Percentiles rank a stretch among this genome's conserved stretches.
Conservation (phyloP, 202 grass and related monocot genomes). For the Miscanthus sacchariflorus region DNA sequence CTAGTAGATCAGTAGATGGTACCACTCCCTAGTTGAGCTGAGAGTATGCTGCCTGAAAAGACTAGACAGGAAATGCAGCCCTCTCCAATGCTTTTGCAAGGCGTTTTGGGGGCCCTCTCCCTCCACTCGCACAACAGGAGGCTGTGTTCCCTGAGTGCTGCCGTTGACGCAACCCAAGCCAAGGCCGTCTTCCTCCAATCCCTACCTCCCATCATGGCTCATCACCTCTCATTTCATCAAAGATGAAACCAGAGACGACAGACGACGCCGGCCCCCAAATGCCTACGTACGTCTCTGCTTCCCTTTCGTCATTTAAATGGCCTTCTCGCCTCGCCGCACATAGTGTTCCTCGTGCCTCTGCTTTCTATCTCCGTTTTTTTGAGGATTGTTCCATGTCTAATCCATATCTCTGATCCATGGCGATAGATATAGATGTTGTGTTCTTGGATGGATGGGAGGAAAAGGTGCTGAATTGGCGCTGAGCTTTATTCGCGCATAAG, state of each 20-base stretch:
- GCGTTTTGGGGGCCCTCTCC: slow-evolving; percentile 3
- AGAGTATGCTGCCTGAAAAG: slow-evolving; percentile 54
- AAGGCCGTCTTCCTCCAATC: slow-evolving; percentile 33
- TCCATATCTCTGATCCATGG: not conserved
- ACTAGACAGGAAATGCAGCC: slow-evolving; percentile 56
- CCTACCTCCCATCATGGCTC: slow-evolving; percentile 43
- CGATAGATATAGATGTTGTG: not conserved
- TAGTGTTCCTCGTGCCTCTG: not conserved
- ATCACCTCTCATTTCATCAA: slow-evolving; percentile 30
- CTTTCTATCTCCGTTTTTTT: not conserved
- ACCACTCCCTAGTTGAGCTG: slow-evolving; percentile 11
- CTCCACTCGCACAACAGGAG: slow-evolving; percentile 42
- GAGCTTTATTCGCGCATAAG: not conserved
- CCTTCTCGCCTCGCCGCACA: not conserved
- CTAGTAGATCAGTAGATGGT: slow-evolving; percentile 25
- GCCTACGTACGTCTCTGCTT: slow-evolving; percentile 14
- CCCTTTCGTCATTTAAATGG: not conserved
- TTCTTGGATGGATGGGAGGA: not conserved
- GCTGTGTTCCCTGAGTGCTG: slow-evolving; percentile 55
- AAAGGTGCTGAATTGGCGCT: not conserved
- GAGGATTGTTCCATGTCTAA: not conserved
- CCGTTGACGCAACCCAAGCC: slow-evolving; percentile 52
- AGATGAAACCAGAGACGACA: not conserved
- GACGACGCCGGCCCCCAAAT: slow-evolving; percentile 24
- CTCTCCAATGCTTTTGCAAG: slow-evolving; percentile 59